Conservation (phyloP, 257 asterid genomes). For the Prunella vulgaris region DNA sequence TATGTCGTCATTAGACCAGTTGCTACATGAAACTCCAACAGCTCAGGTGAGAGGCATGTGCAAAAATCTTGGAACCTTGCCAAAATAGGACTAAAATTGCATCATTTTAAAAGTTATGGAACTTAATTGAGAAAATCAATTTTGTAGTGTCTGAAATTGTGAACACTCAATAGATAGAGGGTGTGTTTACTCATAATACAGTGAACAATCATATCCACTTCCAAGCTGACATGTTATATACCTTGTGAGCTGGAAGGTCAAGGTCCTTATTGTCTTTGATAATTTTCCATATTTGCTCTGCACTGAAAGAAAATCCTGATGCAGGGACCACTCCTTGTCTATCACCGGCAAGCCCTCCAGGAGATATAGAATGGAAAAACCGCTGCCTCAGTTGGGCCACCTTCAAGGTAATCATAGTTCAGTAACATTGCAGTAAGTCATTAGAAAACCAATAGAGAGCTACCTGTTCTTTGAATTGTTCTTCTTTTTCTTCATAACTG, state of each 20-base stretch:
- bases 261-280: slow-evolving; percentile 62
- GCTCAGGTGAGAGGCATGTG: no score
- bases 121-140: no score
- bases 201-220: background rate
- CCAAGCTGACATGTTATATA: slow-evolving; percentile 7
- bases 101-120: no score
- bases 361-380: slow-evolving; percentile 47
- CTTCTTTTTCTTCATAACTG: slow-evolving; percentile 53
- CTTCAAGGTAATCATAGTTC: slow-evolving; percentile 25
- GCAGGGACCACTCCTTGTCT: slow-evolving; percentile 56
- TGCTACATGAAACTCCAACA: no score
- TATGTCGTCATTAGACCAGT: no score
- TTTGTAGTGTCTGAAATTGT: no score
- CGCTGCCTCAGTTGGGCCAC: slow-evolving; percentile 48
- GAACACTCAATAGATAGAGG: no score
- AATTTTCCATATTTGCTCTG: slow-evolving; percentile 46
- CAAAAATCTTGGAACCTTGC: no score
- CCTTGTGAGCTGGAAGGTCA: slow-evolving; percentile 60
- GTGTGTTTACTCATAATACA: background rate
- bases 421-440: background rate
- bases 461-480: slow-evolving; percentile 47
- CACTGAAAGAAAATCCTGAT: slow-evolving; percentile 47
- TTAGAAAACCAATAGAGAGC: slow-evolving; percentile 1
- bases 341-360: slow-evolving; percentile 60
- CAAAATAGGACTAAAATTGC: no score